Base-by-base conservation (phyloP, 495 filamentous ascomycete genomes). In the Penicillium simplicissimum region DNA sequence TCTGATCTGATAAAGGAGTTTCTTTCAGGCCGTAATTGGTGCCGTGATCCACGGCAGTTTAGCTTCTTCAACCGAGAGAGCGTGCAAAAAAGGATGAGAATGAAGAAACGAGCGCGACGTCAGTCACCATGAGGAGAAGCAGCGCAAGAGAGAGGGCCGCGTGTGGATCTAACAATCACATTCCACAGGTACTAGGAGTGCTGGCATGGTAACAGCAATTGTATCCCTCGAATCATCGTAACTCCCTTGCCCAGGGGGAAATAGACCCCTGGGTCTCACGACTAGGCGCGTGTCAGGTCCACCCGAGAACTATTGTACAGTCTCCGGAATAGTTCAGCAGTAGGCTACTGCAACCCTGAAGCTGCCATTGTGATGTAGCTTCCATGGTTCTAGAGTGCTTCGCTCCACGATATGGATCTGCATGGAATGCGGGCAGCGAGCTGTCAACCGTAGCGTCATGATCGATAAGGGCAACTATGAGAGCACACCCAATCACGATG, bases 121-220 rank as follows among this genome's bases (percentile, higher is more conserved):
- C 60, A 64, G 37, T 55, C 5, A 21, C 40, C 48, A 60, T 25
- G 56, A 40, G 52, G 11, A 45, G 25, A 33, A 35, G 25, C 34
- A 8, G 1, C 15, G 47, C 47, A 1, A 17, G 19, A 19, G 19
- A 19, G 33, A 53, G 47, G 56, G 47, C 19, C 35, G 34, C 34
- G 52, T 21, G 61, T 67, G 67, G 61, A 62, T 62, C 40, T 10
- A 33, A 42, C 2, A 34, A 36, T 40, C 58, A 64, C 68, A 70
- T 70, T 70, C 68, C 68, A 62, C 43, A 33, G 47, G 47, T 47
- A 42, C 56, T 25, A 64, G 61, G 56, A 63, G 64, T 62, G 56
- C 60, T 66, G 68, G 68, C 58, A 70, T 70, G 68, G 65, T 70
- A 68, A 70, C 68, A 70, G 58, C 62, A 60, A 57, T 49, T 63